Conservation (phyloP, 2,329 filamentous ascomycete species). For the Nothophaeocryptopus gaeumannii region DNA sequence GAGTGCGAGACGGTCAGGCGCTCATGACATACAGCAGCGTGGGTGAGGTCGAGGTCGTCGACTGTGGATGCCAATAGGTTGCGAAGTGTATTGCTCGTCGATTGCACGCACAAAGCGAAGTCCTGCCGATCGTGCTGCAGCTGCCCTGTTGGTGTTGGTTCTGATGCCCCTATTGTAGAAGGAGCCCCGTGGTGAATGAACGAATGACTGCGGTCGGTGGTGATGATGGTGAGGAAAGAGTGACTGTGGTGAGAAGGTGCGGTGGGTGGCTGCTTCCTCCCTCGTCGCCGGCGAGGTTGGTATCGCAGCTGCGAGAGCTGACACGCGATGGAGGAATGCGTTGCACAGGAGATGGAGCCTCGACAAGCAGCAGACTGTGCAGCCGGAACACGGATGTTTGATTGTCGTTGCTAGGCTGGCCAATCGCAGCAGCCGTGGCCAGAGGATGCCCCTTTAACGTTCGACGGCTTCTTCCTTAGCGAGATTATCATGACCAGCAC, state of each 20-base stretch:
- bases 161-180: neutral
- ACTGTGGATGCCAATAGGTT: no score
- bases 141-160: neutral
- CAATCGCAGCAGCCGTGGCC: no score
- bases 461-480: no score
- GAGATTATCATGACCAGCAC: no score
- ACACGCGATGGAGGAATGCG: neutral
- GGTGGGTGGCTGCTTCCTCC: constrained; percentile 1
- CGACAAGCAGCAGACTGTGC: neutral
- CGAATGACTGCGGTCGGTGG: constrained; percentile 4
- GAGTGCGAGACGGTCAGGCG: no score
- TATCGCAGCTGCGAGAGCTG: neutral
- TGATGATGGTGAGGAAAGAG: constrained; percentile 4
- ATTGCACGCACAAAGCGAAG: no score
- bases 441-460: no score
- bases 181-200: neutral
- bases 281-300: neutral
- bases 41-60: no score
- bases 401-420: no score
- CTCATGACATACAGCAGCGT: no score
- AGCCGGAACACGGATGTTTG: no score
- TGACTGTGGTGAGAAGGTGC: constrained; percentile 11
- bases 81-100: no score
- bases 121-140: neutral
- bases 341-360: neutral